phyloP scores from a whole-genome alignment of 352 stramenopile species.

The Pythium scleroteichum region DNA sequence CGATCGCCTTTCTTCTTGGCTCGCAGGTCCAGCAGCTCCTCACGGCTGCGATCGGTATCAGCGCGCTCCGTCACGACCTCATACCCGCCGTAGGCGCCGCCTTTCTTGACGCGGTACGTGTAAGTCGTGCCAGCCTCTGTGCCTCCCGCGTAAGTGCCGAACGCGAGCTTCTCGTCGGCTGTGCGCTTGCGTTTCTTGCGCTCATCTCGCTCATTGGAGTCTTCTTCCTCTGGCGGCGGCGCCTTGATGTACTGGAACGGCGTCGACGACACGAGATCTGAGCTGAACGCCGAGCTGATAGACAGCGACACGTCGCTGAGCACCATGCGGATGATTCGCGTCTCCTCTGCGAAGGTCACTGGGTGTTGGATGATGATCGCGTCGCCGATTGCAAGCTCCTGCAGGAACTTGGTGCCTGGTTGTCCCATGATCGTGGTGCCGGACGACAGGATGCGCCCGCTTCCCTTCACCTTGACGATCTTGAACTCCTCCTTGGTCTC shows the following conservation, averaged over 20 bases:
- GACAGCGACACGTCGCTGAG: slow-evolving; percentile 86
- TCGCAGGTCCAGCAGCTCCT: slow-evolving; percentile 85
- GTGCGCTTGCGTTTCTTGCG: slow-evolving; percentile 56
- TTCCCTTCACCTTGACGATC: slow-evolving; percentile 77
- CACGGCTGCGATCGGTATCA: slow-evolving; percentile 63
- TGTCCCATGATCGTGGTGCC: slow-evolving; percentile 89
- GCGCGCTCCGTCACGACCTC: slow-evolving; percentile 83
- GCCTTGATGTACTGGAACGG: slow-evolving; percentile 89
- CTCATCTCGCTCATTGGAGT: slow-evolving; percentile 37
- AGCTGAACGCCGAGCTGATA: slow-evolving; percentile 87
- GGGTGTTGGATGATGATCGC: slow-evolving; percentile 88
- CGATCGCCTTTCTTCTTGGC: slow-evolving; percentile 89
- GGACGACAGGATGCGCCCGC: slow-evolving; percentile 79
- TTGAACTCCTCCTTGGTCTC: slow-evolving; percentile 48
- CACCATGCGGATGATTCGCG: slow-evolving; percentile 90
- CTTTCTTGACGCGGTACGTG: slow-evolving; percentile 86
- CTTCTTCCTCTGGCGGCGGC: slow-evolving; percentile 60
- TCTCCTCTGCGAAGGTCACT: slow-evolving; percentile 85
- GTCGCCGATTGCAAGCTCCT: slow-evolving; percentile 79
- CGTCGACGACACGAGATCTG: slow-evolving; percentile 87
- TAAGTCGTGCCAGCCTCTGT: slow-evolving; percentile 70
- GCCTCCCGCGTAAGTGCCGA: slow-evolving; percentile 87
- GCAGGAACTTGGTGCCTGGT: slow-evolving; percentile 79
- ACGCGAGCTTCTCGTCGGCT: slow-evolving; percentile 66
- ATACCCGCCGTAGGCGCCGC: slow-evolving; percentile 81